Conservation (phyloP, 2,329 filamentous ascomycete genomes). For the Colletotrichum higginsianum region DNA sequence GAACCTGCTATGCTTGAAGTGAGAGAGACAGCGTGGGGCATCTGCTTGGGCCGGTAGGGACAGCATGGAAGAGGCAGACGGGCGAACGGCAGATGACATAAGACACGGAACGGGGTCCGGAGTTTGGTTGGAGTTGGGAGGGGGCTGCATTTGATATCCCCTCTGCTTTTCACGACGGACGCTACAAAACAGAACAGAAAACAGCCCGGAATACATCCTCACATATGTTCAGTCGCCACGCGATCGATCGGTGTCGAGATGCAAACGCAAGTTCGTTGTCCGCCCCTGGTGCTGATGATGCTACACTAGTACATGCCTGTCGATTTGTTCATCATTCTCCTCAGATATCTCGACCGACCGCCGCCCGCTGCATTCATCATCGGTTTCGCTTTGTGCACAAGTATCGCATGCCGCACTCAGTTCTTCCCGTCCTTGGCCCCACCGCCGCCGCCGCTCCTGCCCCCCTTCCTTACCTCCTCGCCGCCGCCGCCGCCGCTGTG, state of each 20-base stretch:
- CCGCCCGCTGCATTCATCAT: neutral
- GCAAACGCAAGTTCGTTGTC: slow-evolving; percentile 1
- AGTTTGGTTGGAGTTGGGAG: slow-evolving; percentile 25
- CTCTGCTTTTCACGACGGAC: slow-evolving; percentile 15
- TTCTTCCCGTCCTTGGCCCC: slow-evolving; percentile 50
- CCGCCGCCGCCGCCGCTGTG: slow-evolving; percentile 51
- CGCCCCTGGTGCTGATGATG: slow-evolving; percentile 13
- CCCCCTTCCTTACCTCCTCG: slow-evolving; percentile 53
- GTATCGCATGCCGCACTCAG: neutral
- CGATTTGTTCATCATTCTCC: neutral
- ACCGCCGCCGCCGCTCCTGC: slow-evolving; percentile 51
- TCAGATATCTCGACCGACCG: neutral
- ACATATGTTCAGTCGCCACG: slow-evolving; percentile 18
- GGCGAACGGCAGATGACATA: neutral
- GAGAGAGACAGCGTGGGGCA: too few relatives aligned
- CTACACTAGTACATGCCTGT: neutral
- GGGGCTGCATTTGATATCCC: slow-evolving; percentile 35
- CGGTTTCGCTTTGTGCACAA: too few relatives aligned
- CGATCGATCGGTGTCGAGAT: neutral
- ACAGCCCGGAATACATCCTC: neutral
- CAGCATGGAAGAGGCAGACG: neutral
- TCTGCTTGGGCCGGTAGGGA: too few relatives aligned
- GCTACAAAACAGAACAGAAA: neutral
- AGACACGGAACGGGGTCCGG: neutral
- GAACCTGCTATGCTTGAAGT: neutral